Evolutionary conservation across 2,329 filamentous ascomycete species (phyloP), one percentile per base, ranked within the genome.

Genomic region (Amylocarpus encephaloides): DNA sequence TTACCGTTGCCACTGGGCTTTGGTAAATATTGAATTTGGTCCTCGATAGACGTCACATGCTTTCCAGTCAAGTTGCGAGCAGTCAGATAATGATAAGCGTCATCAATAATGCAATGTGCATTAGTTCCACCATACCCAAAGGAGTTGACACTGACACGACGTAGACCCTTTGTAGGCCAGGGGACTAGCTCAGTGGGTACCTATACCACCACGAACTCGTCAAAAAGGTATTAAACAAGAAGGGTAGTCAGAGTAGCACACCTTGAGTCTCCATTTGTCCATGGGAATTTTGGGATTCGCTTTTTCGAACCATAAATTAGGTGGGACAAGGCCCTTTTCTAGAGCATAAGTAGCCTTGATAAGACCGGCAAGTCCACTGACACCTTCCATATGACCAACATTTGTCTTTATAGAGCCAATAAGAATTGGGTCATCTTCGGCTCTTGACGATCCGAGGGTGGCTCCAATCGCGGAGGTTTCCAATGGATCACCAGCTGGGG

Each of bases 91-190:
- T 26, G 22, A 11, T 5, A 26, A 19, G 62, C 64, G 57, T 62
- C 64, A 18, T 67, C 62, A 45, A 61, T 59, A 4, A 74, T 66
- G 1, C 65, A 65, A 54, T 74, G 72, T 1, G 70, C 70, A 53
- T 75, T 75, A n/a, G 71, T 69, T 12, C 73, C 73, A 5, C 73
- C 72, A 38, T 52, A 49, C 6, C 68, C 68, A 46, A 71, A 71
- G 6, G 59, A 66, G 46, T 68, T 70, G n/a, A 71, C 51, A 4
- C 50, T 54, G 2, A 53, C 55, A 15, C 54, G 46, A 7, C 40
- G n/a, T 7, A 13, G 4, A 2, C 13, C 36, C 7, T 46, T 16
- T 11, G 22, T n/a, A 5, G 66, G 66, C 64, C 64, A 68, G 1
- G 53, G 41, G 2, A 60, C 54, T 1, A 36, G 33, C 6, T 35